phyloP scores from a whole-genome alignment of 768 basidiomycete species.

The Exidia glandulosa region DNA sequence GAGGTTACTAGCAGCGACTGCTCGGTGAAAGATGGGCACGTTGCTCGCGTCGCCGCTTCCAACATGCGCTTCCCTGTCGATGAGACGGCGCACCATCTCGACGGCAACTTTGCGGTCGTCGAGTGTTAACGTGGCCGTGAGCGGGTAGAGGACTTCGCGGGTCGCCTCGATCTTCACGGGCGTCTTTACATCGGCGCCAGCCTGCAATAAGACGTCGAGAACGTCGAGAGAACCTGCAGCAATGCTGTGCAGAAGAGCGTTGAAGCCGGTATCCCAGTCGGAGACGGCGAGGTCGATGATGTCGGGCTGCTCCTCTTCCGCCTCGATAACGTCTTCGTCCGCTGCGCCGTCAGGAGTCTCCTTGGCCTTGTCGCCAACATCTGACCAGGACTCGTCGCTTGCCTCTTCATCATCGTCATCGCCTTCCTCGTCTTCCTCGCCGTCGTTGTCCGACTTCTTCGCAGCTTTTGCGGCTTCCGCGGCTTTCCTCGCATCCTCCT shows the following conservation, averaged over 20 bases:
- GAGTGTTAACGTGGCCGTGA: constrained; percentile 16
- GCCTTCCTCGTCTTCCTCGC: constrained; percentile 13
- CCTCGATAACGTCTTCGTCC: constrained; percentile 31
- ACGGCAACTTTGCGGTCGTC: constrained; percentile 12
- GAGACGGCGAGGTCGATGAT: constrained; percentile 40
- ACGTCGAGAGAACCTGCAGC: constrained; percentile 33
- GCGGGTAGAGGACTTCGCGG: constrained; percentile 15
- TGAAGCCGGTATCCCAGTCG: constrained; percentile 51
- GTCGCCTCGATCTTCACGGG: constrained; percentile 20
- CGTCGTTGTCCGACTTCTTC: constrained; percentile 12
- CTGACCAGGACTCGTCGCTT: constrained; percentile 43
- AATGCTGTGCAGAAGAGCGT: constrained; percentile 41
- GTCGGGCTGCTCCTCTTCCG: constrained; percentile 38
- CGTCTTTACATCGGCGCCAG: constrained; percentile 35
- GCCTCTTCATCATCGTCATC: constrained; percentile 10
- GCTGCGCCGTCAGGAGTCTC: constrained; percentile 1
- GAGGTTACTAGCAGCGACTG: constrained; percentile 14
- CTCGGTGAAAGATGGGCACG: constrained; percentile 20
- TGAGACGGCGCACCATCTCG: constrained; percentile 17
- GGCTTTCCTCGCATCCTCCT: constrained; percentile 4
- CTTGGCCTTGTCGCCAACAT: constrained; percentile 14
- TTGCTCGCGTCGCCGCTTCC: constrained; percentile 18
- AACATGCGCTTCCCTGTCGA: constrained; percentile 18
- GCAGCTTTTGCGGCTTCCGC: constrained; percentile 2
- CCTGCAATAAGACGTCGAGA: constrained; percentile 35